These are phyloP conservation scores for Aspergillus sp. DNA, from an alignment of 2,329 filamentous ascomycete species.

Conservation along the genomic window DNA sequence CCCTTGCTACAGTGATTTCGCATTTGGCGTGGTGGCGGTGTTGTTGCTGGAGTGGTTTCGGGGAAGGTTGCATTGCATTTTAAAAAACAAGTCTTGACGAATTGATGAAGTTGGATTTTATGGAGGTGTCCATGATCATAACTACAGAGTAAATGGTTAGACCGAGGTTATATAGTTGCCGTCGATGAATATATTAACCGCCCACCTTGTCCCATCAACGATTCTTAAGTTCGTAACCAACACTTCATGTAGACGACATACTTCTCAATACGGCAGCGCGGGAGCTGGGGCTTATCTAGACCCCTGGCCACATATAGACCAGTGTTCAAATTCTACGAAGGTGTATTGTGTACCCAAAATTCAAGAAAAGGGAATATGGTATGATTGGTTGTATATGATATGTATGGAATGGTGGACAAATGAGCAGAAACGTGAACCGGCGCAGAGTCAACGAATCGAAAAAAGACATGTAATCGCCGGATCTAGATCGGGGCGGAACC, in stretches of 20 bases:
- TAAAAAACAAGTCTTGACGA: background rate
- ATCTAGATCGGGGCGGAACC: background rate
- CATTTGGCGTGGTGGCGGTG: background rate
- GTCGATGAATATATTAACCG: background rate
- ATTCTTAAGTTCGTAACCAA: too few relatives aligned
- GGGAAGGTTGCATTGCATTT: constrained; percentile 3
- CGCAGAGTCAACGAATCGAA: background rate
- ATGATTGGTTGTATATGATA: background rate
- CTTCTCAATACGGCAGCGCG: too few relatives aligned
- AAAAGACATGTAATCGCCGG: background rate
- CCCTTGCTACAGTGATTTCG: constrained; percentile 51
- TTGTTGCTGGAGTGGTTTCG: background rate
- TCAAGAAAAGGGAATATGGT: background rate
- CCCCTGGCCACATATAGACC: too few relatives aligned
- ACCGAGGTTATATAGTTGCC: background rate
- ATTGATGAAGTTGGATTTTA: background rate
- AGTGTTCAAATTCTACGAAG: background rate
- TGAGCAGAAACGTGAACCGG: background rate
- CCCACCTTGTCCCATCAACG: too few relatives aligned
- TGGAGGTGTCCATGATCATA: background rate
- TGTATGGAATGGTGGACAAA: background rate
- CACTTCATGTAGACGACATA: too few relatives aligned
- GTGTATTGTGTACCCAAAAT: background rate
- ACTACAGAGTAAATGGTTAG: background rate
- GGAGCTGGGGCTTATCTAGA: too few relatives aligned